Evolutionary conservation across 208 protist genomes (phyloP), one percentile per base, ranked within the genome.

Genomic region (Leishmania arabica): DNA sequence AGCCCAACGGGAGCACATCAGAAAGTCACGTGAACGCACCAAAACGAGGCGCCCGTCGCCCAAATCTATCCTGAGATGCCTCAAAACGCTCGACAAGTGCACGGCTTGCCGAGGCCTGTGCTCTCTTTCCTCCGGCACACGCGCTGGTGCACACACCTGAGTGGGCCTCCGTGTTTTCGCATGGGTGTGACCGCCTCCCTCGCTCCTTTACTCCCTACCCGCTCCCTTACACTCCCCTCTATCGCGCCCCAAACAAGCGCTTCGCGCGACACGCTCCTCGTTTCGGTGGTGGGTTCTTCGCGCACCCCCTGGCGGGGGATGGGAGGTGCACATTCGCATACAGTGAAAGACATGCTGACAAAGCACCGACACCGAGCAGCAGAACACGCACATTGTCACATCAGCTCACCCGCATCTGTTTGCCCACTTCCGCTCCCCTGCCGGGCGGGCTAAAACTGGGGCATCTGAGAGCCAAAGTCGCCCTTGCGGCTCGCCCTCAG

Each of bases 401-500:
- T 34, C 21, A 24, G 3, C 34, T 51, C 19, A 34, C 21, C 49
- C n/a, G 9, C 71, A 21, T 73, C 17, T 11, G 56, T 45, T 42
- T 34, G 24, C 47, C 7, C 24, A 9, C 70, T 58, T 75, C 17
- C 58, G 27, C 27, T 69, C 65, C 34, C 9, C 65, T 8, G 31
- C 45, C 24, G 45, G 37, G 7, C 3, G 6, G 6, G 17, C 77
- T 88, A 95, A 77, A 95, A 93, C n/a, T 90, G 88, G 27, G 91
- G 87, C 75, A 83, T 71, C 58, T 86, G 87, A 15, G 79, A 81
- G 51, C 91, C 93, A 66, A 95, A 95, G 73, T 92, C 74, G 51
- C 83, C 89, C 66, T 93, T 82, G 68, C 91, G 90, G 19, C 75
- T 82, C 31, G 83, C 78, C 70, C 91, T 91, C 89, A 97, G 91